These are phyloP conservation scores for Epichloe coenophiala DNA, from an alignment of 2,329 filamentous ascomycete species.

Conservation along the genomic window DNA sequence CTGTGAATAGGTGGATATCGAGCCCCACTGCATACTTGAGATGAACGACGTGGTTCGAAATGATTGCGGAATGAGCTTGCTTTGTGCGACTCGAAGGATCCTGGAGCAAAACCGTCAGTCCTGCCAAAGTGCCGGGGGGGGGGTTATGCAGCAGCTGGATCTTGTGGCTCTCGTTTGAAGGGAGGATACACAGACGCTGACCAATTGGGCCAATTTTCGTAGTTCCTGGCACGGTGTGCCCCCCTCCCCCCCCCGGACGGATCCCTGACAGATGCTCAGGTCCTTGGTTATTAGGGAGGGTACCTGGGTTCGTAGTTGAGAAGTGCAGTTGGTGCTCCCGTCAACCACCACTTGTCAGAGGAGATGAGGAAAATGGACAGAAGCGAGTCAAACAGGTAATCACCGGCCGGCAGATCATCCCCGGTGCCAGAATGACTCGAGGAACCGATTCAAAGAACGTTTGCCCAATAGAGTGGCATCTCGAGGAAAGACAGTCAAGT, in stretches of 20 bases:
- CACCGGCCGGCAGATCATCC: background rate
- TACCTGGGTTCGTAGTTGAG: background rate
- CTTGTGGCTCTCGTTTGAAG: background rate
- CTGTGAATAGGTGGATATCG: background rate
- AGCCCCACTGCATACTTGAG: background rate
- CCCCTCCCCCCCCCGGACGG: background rate
- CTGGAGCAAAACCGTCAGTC: background rate
- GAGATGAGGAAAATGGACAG: background rate
- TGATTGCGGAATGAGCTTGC: background rate
- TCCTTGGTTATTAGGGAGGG: background rate
- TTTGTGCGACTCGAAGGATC: background rate
- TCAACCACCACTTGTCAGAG: background rate
- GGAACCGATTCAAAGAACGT: background rate
- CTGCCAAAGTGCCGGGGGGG: background rate
- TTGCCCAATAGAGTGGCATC: too few relatives aligned
- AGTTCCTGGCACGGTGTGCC: background rate
- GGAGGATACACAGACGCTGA: background rate
- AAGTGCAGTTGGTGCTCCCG: background rate
- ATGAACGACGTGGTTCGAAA: background rate
- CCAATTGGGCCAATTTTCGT: conserved; percentile 1
- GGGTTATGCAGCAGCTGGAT: background rate
- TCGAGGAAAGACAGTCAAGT: too few relatives aligned
- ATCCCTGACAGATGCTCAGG: background rate
- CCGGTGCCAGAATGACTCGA: background rate
- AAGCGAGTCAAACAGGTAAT: background rate